Conservation (phyloP, 2,329 filamentous ascomycete species). For the Colletotrichum tanaceti region DNA sequence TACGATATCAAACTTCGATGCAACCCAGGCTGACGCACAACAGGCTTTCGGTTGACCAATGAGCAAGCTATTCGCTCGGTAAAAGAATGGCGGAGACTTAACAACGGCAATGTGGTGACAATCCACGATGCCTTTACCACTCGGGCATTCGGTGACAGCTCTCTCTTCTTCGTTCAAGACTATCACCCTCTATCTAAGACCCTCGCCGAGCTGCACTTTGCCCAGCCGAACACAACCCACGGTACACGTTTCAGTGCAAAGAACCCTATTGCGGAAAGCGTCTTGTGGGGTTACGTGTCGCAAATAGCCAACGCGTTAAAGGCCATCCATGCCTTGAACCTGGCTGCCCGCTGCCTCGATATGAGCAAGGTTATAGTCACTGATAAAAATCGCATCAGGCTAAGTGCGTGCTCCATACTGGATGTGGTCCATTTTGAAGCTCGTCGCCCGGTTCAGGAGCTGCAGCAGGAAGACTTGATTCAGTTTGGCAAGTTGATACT, state of each 20-base stretch:
- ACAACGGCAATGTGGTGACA: conserved; percentile 83
- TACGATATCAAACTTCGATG: not conserved
- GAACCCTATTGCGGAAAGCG: conserved; percentile 72
- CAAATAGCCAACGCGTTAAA: conserved; percentile 91
- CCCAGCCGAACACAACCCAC: conserved; percentile 50
- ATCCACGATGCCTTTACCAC: conserved; percentile 95
- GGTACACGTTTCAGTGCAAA: conserved; percentile 60
- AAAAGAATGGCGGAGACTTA: conserved; percentile 88
- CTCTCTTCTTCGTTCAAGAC: conserved; percentile 91
- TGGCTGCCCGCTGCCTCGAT: conserved; percentile 88
- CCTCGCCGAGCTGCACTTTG: conserved; percentile 83
- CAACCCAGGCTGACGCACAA: conserved; percentile 41
- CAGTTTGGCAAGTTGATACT: conserved; percentile 87
- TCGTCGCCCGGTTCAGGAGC: conserved; percentile 74
- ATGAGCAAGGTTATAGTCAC: conserved; percentile 91
- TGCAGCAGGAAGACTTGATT: conserved; percentile 88
- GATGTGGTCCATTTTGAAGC: conserved; percentile 89
- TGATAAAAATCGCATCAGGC: conserved; percentile 86
- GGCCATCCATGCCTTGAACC: conserved; percentile 81
- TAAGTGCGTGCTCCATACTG: conserved; percentile 88
- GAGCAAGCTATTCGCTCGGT: conserved; percentile 88
- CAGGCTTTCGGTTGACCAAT: conserved; percentile 86
- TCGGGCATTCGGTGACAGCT: conserved; percentile 92
- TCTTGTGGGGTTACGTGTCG: conserved; percentile 91
- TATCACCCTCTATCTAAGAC: conserved; percentile 94